Conservation (phyloP, 257 asterid genomes). For the Gardenia jasminoides region DNA sequence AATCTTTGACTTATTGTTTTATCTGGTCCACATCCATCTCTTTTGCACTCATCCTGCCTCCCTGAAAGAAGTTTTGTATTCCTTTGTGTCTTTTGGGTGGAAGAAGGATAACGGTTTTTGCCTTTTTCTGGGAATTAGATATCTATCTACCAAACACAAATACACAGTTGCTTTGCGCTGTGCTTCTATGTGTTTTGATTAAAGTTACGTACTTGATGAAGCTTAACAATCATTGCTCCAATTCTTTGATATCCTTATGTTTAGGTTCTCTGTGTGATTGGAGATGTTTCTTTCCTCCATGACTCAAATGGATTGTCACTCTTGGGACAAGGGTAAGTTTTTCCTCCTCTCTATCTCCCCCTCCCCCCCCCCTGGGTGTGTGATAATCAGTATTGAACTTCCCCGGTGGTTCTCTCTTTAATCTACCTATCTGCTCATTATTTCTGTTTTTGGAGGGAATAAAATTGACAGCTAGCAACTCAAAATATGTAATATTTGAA, state of each 20-base stretch:
- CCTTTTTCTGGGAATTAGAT: neutral
- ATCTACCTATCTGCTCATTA: no score
- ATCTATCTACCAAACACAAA: neutral
- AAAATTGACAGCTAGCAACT: no score
- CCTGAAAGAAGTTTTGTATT: neutral
- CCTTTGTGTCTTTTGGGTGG: neutral
- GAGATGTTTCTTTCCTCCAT: constrained; percentile 90
- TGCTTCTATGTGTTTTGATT: neutral
- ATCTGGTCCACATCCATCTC: no score
- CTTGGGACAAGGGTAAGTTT: constrained; percentile 57
- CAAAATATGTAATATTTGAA: constrained; percentile 29
- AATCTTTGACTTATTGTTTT: neutral
- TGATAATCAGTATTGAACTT: neutral
- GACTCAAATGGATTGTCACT: constrained; percentile 91
- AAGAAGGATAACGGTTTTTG: neutral
- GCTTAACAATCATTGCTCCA: neutral
- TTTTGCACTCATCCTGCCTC: neutral
- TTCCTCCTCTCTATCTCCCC: neutral
- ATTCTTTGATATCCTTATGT: neutral
- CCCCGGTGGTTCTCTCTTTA: neutral
- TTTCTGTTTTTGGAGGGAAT: neutral
- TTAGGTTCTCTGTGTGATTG: constrained; percentile 75
- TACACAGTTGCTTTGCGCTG: neutral
- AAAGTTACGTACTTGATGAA: neutral
- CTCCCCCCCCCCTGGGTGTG: neutral